These are phyloP conservation scores for Phascolomyces articulosus DNA, from an alignment of 371 early-diverging fungal genomes.

Conservation along the genomic window DNA sequence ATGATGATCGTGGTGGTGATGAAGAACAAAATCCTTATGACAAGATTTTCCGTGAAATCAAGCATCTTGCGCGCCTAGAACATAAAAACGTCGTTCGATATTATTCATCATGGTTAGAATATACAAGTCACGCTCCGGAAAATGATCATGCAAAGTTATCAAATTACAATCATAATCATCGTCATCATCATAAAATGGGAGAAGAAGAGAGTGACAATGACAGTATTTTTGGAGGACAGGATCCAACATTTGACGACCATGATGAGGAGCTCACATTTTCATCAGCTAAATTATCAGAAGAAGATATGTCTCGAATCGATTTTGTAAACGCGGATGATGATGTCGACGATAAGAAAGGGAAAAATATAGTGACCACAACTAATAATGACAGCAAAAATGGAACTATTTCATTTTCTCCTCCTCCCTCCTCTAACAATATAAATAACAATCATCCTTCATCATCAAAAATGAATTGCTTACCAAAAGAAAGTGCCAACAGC, in stretches of 20 bases:
- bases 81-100: slow-evolving; percentile 94
- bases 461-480: neutral
- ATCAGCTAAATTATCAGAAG: neutral
- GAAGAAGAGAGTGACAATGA: slow-evolving; percentile 10
- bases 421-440: neutral
- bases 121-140: slow-evolving; percentile 26
- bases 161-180: neutral
- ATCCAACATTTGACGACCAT: slow-evolving; percentile 24
- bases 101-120: slow-evolving; percentile 92
- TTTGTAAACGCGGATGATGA: neutral
- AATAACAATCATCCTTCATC: too few species aligned
- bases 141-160: neutral
- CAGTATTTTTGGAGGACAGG: slow-evolving; percentile 17
- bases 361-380: neutral
- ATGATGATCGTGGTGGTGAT: slow-evolving; percentile 19
- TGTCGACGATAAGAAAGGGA: too few species aligned
- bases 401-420: too few species aligned
- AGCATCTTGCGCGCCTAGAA: slow-evolving; percentile 83
- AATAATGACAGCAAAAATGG: neutral
- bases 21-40: slow-evolving; percentile 55
- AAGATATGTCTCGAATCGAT: slow-evolving; percentile 12
- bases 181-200: slow-evolving; percentile 4
- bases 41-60: slow-evolving; percentile 91
- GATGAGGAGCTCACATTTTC: neutral
- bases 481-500: neutral